phyloP scores from a whole-genome alignment of 257 asterid genomes.

The Echites panduratus region DNA sequence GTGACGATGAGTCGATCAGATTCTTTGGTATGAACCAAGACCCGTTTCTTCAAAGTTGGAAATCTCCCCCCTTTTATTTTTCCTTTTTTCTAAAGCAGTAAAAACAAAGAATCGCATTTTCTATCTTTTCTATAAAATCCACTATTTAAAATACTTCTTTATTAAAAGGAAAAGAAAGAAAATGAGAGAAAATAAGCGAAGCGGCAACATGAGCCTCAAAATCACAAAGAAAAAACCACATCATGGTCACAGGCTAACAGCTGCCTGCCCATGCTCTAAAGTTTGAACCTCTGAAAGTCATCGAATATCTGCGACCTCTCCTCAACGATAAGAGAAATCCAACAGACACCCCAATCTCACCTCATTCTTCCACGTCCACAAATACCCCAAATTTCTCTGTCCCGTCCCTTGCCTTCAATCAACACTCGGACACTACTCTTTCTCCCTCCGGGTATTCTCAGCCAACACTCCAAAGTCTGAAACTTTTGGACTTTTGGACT shows the following conservation, averaged over 20 bases:
- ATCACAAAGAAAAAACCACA: background rate
- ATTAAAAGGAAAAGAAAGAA: background rate
- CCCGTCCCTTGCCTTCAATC: background rate
- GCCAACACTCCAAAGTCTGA: background rate
- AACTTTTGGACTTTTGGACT: background rate
- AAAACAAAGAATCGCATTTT: too few species aligned
- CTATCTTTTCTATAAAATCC: too few species aligned
- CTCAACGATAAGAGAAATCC: slow-evolving; percentile 43
- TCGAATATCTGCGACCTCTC: slow-evolving; percentile 37
- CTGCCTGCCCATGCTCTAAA: background rate
- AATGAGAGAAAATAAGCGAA: background rate
- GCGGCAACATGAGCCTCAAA: background rate
- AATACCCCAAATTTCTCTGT: background rate
- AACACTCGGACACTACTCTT: background rate
- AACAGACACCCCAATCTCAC: slow-evolving; percentile 15
- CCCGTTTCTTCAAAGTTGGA: too few species aligned
- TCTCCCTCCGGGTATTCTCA: background rate
- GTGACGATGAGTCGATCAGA: too few species aligned
- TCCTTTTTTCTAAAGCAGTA: too few species aligned
- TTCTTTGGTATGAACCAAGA: too few species aligned
- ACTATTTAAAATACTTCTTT: too few species aligned
- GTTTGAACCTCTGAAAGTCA: slow-evolving; percentile 18
- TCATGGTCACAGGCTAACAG: background rate
- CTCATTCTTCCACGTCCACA: slow-evolving; percentile 23
- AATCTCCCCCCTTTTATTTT: too few species aligned